These are phyloP conservation scores for Saccharomycopsis oosterbeekiorum DNA, from an alignment of 805 yeast species.

Conservation along the genomic window DNA sequence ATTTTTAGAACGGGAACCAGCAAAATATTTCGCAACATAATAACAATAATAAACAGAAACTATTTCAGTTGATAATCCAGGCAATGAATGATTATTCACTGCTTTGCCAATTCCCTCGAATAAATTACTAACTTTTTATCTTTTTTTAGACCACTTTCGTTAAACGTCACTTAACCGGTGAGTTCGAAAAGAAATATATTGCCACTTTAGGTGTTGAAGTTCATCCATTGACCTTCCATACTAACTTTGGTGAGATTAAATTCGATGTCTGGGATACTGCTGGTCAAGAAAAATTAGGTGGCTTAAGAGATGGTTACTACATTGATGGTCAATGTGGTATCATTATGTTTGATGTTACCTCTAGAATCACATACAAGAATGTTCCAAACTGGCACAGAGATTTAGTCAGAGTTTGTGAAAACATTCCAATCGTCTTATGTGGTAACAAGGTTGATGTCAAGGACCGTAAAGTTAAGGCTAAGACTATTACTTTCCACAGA, in stretches of 20 bases:
- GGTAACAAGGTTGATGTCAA: conserved; percentile 99
- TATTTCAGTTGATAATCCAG: too few relatives aligned
- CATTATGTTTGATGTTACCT: conserved; percentile 99
- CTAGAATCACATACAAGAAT: conserved; percentile 98
- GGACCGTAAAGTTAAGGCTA: conserved; percentile 99
- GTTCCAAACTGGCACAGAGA: conserved; percentile 99
- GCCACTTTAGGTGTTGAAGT: conserved; percentile 99
- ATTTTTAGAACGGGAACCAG: too few relatives aligned
- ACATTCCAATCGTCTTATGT: conserved; percentile 96
- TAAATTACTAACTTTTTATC: neutral
- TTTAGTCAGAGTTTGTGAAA: conserved; percentile 98
- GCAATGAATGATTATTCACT: too few relatives aligned
- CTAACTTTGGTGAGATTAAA: conserved; percentile 97
- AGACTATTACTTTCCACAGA: conserved; percentile 99
- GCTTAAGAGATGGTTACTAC: conserved; percentile 98
- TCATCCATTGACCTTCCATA: conserved; percentile 95
- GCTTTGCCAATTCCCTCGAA: neutral
- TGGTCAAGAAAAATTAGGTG: conserved; percentile 99
- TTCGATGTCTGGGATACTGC: conserved; percentile 99
- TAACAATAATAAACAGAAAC: too few relatives aligned
- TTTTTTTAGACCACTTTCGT: conserved; percentile 79
- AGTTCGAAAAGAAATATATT: conserved; percentile 96
- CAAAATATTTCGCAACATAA: too few relatives aligned
- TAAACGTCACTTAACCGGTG: conserved; percentile 99
- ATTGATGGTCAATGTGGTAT: conserved; percentile 99